These are phyloP conservation scores for Adenanthera pavonina DNA, from an alignment of 306 rosid genomes.

Conservation along the genomic window DNA sequence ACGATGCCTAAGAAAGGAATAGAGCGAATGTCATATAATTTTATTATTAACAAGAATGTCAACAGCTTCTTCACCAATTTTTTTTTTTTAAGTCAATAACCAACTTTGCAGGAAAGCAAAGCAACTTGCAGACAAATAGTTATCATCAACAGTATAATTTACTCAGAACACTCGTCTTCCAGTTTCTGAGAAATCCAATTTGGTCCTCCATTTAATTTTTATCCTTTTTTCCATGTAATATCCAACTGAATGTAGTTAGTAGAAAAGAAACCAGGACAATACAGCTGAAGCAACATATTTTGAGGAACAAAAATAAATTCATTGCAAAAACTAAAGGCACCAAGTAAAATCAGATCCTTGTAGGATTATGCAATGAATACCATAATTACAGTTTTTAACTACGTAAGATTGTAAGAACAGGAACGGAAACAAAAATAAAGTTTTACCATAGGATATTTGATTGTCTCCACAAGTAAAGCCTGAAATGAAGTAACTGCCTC, in stretches of 20 bases:
- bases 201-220: slow-evolving; percentile 6
- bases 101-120: slow-evolving; percentile 9
- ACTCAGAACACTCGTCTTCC: slow-evolving; percentile 10
- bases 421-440: slow-evolving; percentile 13
- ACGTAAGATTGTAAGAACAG: slow-evolving; percentile 12
- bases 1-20: slow-evolving; percentile 70
- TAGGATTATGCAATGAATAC: slow-evolving; percentile 18
- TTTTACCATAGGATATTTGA: slow-evolving; percentile 89
- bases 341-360: slow-evolving; percentile 20
- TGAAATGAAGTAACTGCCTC: slow-evolving; percentile 87
- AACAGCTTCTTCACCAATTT: background rate
- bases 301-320: slow-evolving; percentile 22
- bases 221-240: background rate
- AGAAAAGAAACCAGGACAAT: background rate
- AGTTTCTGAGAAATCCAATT: slow-evolving; percentile 1
- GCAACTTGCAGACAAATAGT: slow-evolving; percentile 4
- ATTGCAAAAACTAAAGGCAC: slow-evolving; percentile 4
- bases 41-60: background rate
- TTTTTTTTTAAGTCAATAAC: background rate
- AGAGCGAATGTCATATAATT: slow-evolving; percentile 17
- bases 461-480: slow-evolving; percentile 93
- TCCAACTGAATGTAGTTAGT: background rate
- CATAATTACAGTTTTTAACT: background rate
- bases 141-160: background rate
- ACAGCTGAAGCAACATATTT: slow-evolving; percentile 10